Evolutionary conservation across 2,329 filamentous ascomycete species (phyloP).

Genomic region (Didymella lethalis): DNA sequence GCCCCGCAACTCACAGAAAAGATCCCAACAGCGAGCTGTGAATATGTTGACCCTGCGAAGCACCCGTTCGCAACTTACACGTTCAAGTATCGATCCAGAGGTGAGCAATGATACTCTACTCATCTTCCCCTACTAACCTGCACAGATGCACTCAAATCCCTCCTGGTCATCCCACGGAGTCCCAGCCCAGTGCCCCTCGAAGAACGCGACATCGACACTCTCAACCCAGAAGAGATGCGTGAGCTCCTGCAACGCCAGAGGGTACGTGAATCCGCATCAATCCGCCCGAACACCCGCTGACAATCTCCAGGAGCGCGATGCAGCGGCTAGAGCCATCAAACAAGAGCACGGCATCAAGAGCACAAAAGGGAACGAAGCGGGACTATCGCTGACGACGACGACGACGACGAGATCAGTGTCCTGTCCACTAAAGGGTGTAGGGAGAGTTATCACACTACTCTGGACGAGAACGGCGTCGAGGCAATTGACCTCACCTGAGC

Average conservation of each 20-base stretch:
- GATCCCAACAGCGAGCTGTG: not conserved
- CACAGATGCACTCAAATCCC: slow-evolving; percentile 39
- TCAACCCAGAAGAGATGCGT: slow-evolving; percentile 28
- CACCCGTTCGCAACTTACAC: slow-evolving; percentile 26
- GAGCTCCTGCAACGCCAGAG: slow-evolving; percentile 29
- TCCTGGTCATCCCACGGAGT: slow-evolving; percentile 43
- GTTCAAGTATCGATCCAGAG: slow-evolving; percentile 35
- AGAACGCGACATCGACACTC: slow-evolving; percentile 22
- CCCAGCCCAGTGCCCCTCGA: slow-evolving; percentile 36
- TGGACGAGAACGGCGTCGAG: slow-evolving; percentile 28
- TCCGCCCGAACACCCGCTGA: not conserved
- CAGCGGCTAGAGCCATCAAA: slow-evolving; percentile 12
- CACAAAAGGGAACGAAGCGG: slow-evolving; percentile 15
- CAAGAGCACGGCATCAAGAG: slow-evolving; percentile 24
- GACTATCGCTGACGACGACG: not conserved
- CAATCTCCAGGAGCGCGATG: slow-evolving; percentile 7
- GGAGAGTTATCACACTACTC: not conserved
- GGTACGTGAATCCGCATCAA: slow-evolving; percentile 5
- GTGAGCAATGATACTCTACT: slow-evolving; percentile 2
- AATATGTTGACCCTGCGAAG: not conserved
- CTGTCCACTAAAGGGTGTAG: slow-evolving; percentile 23
- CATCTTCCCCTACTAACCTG: not conserved
- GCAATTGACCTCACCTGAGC: slow-evolving; percentile 31
- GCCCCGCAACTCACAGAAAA: not conserved
- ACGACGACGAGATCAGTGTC: slow-evolving; percentile 20